Evolutionary conservation across 805 yeast genomes (phyloP), one percentile per base, ranked within the genome.

Genomic region (Candida quercuum): DNA sequence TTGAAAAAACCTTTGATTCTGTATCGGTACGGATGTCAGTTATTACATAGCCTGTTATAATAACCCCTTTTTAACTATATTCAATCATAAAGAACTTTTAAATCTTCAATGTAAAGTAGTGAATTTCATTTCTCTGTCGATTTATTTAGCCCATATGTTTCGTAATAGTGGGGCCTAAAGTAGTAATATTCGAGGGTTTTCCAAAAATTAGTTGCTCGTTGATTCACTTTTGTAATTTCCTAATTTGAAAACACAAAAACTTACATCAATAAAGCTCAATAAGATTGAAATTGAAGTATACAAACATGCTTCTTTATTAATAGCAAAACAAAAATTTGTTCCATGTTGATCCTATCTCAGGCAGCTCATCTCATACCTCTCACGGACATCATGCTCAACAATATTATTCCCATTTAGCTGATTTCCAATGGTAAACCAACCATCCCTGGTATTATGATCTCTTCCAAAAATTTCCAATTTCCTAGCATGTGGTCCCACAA

Each of bases 381-480:
- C 49, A 45, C 60, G 59, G 13, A 81, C 75, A 40, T 80, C 86
- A 40, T 65, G 60, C 48, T 83, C 93, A 33, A 67, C 62, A 10
- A 86, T 65, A 19, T 69, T 60, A 3, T 73, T 69, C 0, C 84
- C 86, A 6, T 70, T 68, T 31, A 87, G 56, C 56, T 86, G 93
- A 52, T 86, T 82, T 0, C 95, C 96, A 36, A 87, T 73, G 0
- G 94, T 86, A 37, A 89, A 63, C 97, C 98, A 91, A 0, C 96
- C 96, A 0, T 87, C 84, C 26, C 96, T 70, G 2, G 82, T 69
- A 52, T 91, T 89, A 52, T 86, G 91, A 46, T 80, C 83, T 39
- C 95, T 71, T 5, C 97, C 97, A 61, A 89, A 89, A 2, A 91
- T 76, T 57, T 91, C 97, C 22, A 91, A 65, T 53, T 91, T 89